Evolutionary conservation across 768 basidiomycete genomes (phyloP).

Genomic region (Mycena maculata): DNA sequence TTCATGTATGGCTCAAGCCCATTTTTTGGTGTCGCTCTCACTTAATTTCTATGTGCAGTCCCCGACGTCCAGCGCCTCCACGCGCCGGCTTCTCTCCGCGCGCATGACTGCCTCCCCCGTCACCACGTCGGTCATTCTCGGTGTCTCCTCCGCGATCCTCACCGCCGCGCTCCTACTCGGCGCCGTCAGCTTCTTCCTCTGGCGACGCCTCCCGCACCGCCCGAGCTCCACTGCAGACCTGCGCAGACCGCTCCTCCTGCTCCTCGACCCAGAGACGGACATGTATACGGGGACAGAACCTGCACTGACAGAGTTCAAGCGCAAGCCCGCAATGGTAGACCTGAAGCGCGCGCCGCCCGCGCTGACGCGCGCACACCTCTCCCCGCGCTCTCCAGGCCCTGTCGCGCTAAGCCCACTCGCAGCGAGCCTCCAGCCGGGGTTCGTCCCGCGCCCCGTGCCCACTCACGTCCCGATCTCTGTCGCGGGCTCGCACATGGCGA

Average conservation of each 20-base stretch:
- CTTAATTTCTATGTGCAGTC: too few relatives aligned
- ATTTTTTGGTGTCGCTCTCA: too few relatives aligned
- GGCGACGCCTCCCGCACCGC: not conserved
- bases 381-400: too few relatives aligned
- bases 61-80: too few relatives aligned
- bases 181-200: not conserved
- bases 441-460: constrained; percentile 15
- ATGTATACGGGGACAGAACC: too few relatives aligned
- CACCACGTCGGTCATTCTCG: not conserved
- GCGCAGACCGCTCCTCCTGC: not conserved
- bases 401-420: constrained; percentile 7
- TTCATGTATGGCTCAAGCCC: not conserved
- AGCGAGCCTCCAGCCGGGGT: constrained; percentile 16
- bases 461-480: constrained; percentile 15
- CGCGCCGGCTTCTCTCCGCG: not conserved
- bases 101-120: not conserved
- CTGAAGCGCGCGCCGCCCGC: constrained; percentile 16
- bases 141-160: constrained; percentile 3
- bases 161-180: constrained; percentile 1
- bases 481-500: not conserved
- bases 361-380: not conserved
- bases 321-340: constrained; percentile 4
- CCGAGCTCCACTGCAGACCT: not conserved
- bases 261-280: not conserved
- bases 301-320: too few relatives aligned